These are phyloP conservation scores for Echinosophora koreensis DNA, from an alignment of 306 rosid genomes.

Conservation along the genomic window DNA sequence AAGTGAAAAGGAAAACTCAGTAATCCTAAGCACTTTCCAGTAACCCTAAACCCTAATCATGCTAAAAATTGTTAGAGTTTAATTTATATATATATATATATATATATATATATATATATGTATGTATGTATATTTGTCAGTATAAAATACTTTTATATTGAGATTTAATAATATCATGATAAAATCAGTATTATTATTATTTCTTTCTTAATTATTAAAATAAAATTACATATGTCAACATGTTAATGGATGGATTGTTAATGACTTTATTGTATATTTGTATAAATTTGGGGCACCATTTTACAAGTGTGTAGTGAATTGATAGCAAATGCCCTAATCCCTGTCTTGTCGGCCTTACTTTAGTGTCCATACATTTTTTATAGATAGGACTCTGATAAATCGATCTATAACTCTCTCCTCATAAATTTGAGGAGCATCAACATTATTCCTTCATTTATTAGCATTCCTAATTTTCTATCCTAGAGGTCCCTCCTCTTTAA, in stretches of 20 bases:
- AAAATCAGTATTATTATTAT: too few species aligned
- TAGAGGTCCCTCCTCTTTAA: slow-evolving; percentile 44
- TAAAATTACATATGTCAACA: too few species aligned
- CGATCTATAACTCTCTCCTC: slow-evolving; percentile 37
- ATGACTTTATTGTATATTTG: slow-evolving; percentile 36
- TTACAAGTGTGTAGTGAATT: slow-evolving; percentile 42
- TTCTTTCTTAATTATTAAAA: too few species aligned
- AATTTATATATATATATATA: too few species aligned
- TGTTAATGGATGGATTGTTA: too few species aligned
- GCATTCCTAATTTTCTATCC: slow-evolving; percentile 43
- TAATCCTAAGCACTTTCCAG: neutral
- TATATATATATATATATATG: too few species aligned
- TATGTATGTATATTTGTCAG: too few species aligned
- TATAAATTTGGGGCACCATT: slow-evolving; percentile 29
- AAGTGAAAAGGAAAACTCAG: slow-evolving; percentile 39
- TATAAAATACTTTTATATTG: too few species aligned
- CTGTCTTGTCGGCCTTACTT: slow-evolving; percentile 45
- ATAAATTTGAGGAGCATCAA: slow-evolving; percentile 37
- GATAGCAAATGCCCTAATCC: slow-evolving; percentile 46
- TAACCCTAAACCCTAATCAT: neutral
- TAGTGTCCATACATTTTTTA: slow-evolving; percentile 48
- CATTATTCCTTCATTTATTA: slow-evolving; percentile 56
- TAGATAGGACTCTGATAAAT: slow-evolving; percentile 39
- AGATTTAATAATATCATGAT: too few species aligned
- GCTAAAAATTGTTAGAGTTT: too few species aligned